A percentile compares a stretch with the other conserved stretches of the same genome.
Evolutionary conservation across 805 yeast genomes (phyloP).

Genomic region (Candida suzukii): DNA sequence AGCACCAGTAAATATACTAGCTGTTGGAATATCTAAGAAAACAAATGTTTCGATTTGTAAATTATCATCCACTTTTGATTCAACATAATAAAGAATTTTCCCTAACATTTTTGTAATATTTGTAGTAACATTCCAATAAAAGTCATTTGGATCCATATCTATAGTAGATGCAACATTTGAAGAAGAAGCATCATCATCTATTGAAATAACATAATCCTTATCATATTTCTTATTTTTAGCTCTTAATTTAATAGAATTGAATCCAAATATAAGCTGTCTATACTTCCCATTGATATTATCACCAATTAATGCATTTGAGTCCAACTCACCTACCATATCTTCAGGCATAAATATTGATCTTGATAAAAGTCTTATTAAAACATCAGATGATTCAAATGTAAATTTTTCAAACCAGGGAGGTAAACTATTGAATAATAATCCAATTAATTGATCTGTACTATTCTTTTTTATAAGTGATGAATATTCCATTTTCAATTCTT

Average conservation of each 20-base stretch:
- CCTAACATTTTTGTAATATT: background rate
- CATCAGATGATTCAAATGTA: constrained; percentile 11
- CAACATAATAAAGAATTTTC: background rate
- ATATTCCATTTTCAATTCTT: background rate
- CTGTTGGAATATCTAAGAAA: background rate
- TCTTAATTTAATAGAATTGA: background rate
- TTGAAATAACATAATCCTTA: background rate
- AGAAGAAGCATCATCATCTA: constrained; percentile 1
- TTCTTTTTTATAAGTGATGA: background rate
- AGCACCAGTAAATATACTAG: background rate
- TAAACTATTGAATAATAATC: constrained; percentile 17
- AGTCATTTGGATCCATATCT: background rate
- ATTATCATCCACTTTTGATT: background rate
- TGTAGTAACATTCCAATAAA: background rate
- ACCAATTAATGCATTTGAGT: background rate
- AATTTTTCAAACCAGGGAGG: constrained; percentile 27
- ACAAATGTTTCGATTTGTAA: background rate
- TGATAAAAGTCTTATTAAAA: constrained; percentile 10
- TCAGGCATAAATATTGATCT: constrained; percentile 13
- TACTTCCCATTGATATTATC: background rate
- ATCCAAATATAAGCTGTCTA: background rate
- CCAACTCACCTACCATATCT: background rate
- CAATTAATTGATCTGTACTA: background rate
- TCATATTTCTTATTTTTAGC: background rate
- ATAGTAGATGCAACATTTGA: background rate